Base-by-base conservation (phyloP, 2,329 filamentous ascomycete species). In the Ophiostoma ips region DNA sequence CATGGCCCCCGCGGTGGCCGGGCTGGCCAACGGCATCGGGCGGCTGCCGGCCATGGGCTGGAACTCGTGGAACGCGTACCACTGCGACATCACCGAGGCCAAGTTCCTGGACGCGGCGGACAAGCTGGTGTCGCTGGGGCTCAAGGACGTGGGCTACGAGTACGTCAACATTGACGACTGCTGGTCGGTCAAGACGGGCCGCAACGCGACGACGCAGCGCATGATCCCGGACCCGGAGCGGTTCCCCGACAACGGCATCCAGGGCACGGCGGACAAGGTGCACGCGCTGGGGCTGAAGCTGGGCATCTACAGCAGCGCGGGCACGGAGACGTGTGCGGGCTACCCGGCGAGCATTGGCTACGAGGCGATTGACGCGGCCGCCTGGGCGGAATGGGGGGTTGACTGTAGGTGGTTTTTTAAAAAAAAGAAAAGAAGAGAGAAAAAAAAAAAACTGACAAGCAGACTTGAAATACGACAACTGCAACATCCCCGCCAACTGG, bases 91-190 rank as follows among this genome's bases (percentile, higher is more conserved):
- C 50, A 68, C 67, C 48, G 70, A 76, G 57, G 61, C 61, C 3
- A 64, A 70, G n/a, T 70, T 78, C 54, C 53, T 74, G 8, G 62
- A 64, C 24, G 67, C 70, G 0, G 73, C 71, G 1, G 56, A 71
- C 37, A 61, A 68, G 33, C 64, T 77, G 35, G 64, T 76, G 18
- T 63, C 68, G 9, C 64, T 71, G 3, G 75, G 71, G 3, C 65
- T 76, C 12, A 68, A 69, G 58, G 71, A 74, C 37, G 64, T 69
- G 3, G 76, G 76, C 2, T 79, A 79, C 57, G 61, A 71, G 18
- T 78, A 80, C 50, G 70, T 81, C 50, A 76, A 77, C 52, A 71
- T 77, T 52, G 77, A 83, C 60, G 79, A 83, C 58, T 81, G 78
- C 63, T 84, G 72, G 74, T 68, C 68, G 8, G 55, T 69, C 50